Evolutionary conservation across 148 eudicot species (phyloP).

Genomic region (Simmondsia chinensis): DNA sequence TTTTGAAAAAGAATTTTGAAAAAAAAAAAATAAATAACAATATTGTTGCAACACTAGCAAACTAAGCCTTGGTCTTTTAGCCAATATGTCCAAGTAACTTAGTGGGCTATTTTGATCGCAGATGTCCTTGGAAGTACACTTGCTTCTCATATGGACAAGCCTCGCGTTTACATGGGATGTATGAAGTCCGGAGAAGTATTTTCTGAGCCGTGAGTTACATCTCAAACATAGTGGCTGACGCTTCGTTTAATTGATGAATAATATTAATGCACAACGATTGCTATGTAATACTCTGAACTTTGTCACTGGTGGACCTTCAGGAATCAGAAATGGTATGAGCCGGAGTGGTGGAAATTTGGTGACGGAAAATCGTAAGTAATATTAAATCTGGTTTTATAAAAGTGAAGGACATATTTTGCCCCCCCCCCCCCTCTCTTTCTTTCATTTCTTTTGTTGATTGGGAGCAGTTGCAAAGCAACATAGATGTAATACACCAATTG

Average conservation of each 20-base stretch:
- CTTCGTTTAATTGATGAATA: neutral
- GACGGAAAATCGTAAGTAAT: conserved; percentile 74
- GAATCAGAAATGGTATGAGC: conserved; percentile 83
- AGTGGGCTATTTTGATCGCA: conserved; percentile 16
- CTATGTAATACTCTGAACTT: neutral
- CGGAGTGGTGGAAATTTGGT: conserved; percentile 96
- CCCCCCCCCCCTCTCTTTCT: no score
- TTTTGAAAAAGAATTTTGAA: no score
- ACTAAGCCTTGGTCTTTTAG: neutral
- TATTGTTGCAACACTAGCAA: no score
- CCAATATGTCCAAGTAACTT: conserved; percentile 1
- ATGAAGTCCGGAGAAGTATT: conserved; percentile 95
- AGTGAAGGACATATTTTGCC: no score
- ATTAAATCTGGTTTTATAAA: no score
- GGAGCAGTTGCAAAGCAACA: no score
- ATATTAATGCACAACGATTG: neutral
- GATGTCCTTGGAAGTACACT: conserved; percentile 68
- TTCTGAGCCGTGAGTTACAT: conserved; percentile 59
- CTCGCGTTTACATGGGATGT: conserved; percentile 79
- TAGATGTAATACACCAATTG: no score
- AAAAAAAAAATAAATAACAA: no score
- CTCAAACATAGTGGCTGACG: neutral
- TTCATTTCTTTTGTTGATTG: no score
- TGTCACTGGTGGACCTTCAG: conserved; percentile 28
- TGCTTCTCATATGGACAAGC: conserved; percentile 55